These are phyloP conservation scores for Verbascum thapsus DNA, from an alignment of 257 asterid species.

Conservation along the genomic window DNA sequence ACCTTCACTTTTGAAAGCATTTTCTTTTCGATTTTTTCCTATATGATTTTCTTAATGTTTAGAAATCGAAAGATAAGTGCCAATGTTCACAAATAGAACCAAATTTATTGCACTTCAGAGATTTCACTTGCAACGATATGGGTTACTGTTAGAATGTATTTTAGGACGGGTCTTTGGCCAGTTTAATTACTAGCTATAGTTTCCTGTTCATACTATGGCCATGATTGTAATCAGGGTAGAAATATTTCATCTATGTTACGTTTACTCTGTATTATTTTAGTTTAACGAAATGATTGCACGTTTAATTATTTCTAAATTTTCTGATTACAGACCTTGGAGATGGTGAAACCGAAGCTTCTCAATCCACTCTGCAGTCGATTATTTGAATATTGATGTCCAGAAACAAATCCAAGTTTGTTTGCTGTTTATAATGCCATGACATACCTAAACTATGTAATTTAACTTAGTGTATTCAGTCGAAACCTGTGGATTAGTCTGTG, in stretches of 20 bases:
- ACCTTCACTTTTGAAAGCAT: not conserved
- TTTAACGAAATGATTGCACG: not conserved
- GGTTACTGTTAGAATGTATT: not conserved
- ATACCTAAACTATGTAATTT: not conserved
- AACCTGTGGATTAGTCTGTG: not conserved
- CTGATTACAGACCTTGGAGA: constrained; percentile 43
- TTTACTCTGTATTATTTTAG: not conserved
- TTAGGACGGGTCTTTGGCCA: too few relatives aligned
- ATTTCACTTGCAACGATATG: not conserved
- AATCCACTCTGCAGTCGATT: constrained; percentile 33
- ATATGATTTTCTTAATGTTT: not conserved
- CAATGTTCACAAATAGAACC: not conserved
- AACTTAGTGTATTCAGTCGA: not conserved
- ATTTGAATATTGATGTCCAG: constrained; percentile 26
- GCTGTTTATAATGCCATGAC: constrained; percentile 17
- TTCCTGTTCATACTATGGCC: too few relatives aligned
- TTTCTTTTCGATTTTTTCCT: not conserved
- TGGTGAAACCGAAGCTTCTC: constrained; percentile 28
- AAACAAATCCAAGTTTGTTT: not conserved
- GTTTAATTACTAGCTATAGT: too few relatives aligned
- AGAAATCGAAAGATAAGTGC: not conserved
- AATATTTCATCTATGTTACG: not conserved
- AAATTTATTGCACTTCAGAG: not conserved
- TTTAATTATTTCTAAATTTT: not conserved
- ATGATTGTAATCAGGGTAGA: not conserved